Evolutionary conservation across 495 filamentous ascomycete species (phyloP), one percentile per base, ranked within the genome.

Genomic region (Xylaria bambusicola): DNA sequence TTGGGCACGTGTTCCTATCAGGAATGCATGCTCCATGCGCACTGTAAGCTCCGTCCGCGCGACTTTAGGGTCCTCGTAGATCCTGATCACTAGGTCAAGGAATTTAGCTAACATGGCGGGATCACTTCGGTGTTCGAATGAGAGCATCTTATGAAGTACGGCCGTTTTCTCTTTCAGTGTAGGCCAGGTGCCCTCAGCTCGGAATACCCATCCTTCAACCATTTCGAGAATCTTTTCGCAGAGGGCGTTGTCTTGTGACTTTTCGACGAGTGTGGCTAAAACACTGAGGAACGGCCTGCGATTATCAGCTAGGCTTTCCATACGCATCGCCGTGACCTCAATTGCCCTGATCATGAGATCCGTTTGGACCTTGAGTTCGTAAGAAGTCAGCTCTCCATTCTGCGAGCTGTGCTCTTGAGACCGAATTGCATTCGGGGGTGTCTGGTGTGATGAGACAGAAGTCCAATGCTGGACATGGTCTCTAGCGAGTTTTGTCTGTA

Each of bases 121-220:
- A 71, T 97, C 93, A 10, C 81, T 71, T 21, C 93, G 83, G 49
- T 88, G 83, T 70, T 99, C 95, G 59, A 99, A 98, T 0, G 92
- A 84, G 38, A 97, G 75, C 95, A 99, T 99, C 74, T 99, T 99
- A 66, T 92, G 90, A 17, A 99, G 71, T 0, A 99, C 93, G 1
- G 95, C 95, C 1, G 91, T 96, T 76, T 98, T 98, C 73, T 99
- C 95, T 69, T 99, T 99, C 4, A 98, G 77, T 0, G 93, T 97
- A 2, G 95, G 95, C 83, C 93, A 96, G 4, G 90, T 89, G 57
- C 96, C 93, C 29, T 88, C 90, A 1, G 91, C 92, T 52, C 90
- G 82, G 81, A 99, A 98, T 12, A 98, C 88, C 95, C 95, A 99
- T 4, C 77, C 78, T 66, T 96, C 92, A n/a, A 97, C 93, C 83